Conservation (phyloP, 1,284 basidiomycete species). For the Crucibulum parvulum region DNA sequence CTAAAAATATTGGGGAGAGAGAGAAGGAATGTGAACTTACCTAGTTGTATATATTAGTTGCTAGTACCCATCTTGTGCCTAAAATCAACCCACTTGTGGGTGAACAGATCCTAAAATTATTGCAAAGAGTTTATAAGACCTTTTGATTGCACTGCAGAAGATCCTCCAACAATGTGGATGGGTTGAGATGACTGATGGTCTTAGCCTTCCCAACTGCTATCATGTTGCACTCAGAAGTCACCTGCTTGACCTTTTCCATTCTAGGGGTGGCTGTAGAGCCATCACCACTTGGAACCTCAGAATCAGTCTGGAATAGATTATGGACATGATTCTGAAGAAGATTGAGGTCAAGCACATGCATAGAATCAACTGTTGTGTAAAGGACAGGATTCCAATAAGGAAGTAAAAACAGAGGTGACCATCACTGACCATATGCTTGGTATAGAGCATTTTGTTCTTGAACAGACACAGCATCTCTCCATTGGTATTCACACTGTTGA, state of each 20-base stretch:
- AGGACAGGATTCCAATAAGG: slow-evolving; percentile 43
- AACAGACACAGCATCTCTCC: slow-evolving; percentile 22
- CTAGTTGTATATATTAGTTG: neutral
- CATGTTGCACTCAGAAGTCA: neutral
- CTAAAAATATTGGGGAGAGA: no score
- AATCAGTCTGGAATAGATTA: neutral
- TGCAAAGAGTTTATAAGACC: neutral
- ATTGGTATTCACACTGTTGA: slow-evolving; percentile 18
- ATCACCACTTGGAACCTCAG: neutral
- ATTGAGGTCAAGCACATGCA: slow-evolving; percentile 31
- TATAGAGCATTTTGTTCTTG: slow-evolving; percentile 2
- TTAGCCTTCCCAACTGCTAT: neutral
- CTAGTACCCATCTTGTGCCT: neutral
- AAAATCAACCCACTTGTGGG: neutral
- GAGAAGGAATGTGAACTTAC: neutral
- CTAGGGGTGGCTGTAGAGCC: neutral
- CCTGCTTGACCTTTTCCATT: neutral
- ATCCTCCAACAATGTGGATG: neutral
- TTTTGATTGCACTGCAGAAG: neutral
- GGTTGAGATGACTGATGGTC: neutral
- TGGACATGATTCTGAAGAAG: neutral
- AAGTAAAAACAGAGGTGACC: slow-evolving; percentile 41
- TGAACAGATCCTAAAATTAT: neutral
- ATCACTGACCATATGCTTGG: slow-evolving; percentile 29
- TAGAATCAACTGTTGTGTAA: slow-evolving; percentile 40